A percentile compares a stretch with the other conserved stretches of the same genome.
Evolutionary conservation across 768 basidiomycete species (phyloP).

Genomic region (Amanita muscaria): DNA sequence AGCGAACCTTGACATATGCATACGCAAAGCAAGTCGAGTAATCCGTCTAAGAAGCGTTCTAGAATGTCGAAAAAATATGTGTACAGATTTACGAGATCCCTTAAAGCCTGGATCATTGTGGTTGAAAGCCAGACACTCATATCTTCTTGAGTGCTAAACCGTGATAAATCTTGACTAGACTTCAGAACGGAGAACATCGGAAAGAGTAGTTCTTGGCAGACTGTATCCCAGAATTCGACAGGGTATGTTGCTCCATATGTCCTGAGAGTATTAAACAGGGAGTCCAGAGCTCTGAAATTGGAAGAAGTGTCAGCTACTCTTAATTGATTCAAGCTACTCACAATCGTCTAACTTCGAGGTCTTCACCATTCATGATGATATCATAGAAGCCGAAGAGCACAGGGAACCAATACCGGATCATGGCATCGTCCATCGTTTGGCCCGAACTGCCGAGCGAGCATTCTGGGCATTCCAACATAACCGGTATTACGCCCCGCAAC

Average conservation of each 20-base stretch:
- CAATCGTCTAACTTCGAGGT: slow-evolving; percentile 94
- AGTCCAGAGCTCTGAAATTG: slow-evolving; percentile 78
- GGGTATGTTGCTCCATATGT: slow-evolving; percentile 79
- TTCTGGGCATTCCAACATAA: slow-evolving; percentile 82
- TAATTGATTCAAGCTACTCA: slow-evolving; percentile 34
- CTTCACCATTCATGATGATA: slow-evolving; percentile 99
- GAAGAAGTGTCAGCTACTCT: background rate
- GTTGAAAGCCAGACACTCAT: slow-evolving; percentile 99
- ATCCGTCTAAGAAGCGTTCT: slow-evolving; percentile 85
- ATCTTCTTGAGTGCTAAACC: slow-evolving; percentile 94
- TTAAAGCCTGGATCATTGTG: slow-evolving; percentile 96
- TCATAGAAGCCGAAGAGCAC: slow-evolving; percentile 97
- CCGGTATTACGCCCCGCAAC: slow-evolving; percentile 87
- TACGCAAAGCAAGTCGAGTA: slow-evolving; percentile 86
- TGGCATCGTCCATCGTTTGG: slow-evolving; percentile 60
- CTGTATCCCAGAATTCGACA: slow-evolving; percentile 94
- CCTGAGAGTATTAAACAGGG: slow-evolving; percentile 89
- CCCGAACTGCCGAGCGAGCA: slow-evolving; percentile 27
- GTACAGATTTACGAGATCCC: slow-evolving; percentile 92
- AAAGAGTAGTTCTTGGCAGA: slow-evolving; percentile 93
- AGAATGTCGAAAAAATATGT: slow-evolving; percentile 91
- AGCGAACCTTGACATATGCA: slow-evolving; percentile 95
- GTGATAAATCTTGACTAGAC: slow-evolving; percentile 83
- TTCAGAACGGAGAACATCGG: slow-evolving; percentile 96
- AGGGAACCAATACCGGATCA: slow-evolving; percentile 97